Evolutionary conservation across 331 rosid species (phyloP).

Genomic region (Quercus tomentella): DNA sequence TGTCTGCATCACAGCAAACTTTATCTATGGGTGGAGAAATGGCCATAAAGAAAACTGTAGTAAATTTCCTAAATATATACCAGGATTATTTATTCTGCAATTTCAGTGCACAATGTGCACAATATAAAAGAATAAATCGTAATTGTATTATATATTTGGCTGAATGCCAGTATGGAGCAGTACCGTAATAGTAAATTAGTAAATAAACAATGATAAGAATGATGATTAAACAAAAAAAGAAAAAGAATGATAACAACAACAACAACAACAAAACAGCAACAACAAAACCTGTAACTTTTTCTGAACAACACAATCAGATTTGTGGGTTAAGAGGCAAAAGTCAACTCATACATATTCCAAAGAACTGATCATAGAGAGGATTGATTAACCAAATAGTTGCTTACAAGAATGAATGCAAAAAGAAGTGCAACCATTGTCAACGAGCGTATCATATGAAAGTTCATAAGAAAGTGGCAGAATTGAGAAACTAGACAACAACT

Average conservation of each 20-base stretch:
- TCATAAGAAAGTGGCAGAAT: not conserved
- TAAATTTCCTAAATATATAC: not conserved
- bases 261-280: not conserved
- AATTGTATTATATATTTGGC: not conserved
- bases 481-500: not conserved
- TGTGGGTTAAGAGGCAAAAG: not conserved
- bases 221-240: not conserved
- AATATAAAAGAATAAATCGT: not conserved
- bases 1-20: not conserved
- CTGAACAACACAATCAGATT: not conserved
- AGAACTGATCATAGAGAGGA: not conserved
- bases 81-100: not conserved
- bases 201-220: too few species aligned
- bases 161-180: not conserved
- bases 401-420: not conserved
- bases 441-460: not conserved
- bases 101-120: not conserved
- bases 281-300: not conserved
- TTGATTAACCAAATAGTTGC: not conserved
- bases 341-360: not conserved
- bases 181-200: not conserved
- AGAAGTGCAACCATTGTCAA: not conserved
- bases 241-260: not conserved
- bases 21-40: not conserved
- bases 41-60: not conserved